Evolutionary conservation across 345 rosid species (phyloP).

Genomic region (Eucalyptus pauciflora): DNA sequence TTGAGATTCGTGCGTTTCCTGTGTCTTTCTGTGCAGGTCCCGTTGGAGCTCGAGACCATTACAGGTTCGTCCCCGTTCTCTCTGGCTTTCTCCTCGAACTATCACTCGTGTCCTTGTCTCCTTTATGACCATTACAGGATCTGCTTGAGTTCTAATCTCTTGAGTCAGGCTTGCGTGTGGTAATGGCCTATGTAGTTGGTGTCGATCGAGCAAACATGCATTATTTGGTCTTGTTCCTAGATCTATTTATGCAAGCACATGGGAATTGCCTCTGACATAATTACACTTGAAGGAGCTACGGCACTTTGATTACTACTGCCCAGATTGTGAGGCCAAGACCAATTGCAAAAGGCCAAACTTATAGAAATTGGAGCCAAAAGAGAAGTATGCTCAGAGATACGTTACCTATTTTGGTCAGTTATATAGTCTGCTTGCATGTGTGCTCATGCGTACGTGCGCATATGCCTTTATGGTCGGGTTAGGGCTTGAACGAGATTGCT

Average conservation of each 20-base stretch:
- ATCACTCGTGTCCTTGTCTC: no score
- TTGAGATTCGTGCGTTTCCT: no score
- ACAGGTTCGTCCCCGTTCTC: no score
- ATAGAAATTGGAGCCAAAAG: constrained; percentile 22
- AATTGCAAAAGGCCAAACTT: constrained; percentile 8
- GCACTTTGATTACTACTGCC: constrained; percentile 59
- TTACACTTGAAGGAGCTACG: constrained; percentile 54
- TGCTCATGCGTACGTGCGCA: neutral
- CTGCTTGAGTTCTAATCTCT: no score
- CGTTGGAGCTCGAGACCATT: no score
- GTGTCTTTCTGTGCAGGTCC: no score
- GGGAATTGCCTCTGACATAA: neutral
- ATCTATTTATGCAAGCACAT: neutral
- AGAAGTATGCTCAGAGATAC: constrained; percentile 30
- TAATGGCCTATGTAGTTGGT: no score
- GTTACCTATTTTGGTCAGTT: neutral
- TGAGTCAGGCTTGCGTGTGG: no score
- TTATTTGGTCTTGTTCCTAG: neutral
- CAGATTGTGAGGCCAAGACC: constrained; percentile 50
- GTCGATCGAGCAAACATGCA: no score
- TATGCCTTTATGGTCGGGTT: neutral
- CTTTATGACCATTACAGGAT: no score
- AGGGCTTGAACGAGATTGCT: neutral
- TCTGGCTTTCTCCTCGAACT: no score
- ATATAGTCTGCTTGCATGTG: neutral